phyloP scores from a whole-genome alignment of 2,329 filamentous ascomycete species.

The Penicillium sclerotigenum region DNA sequence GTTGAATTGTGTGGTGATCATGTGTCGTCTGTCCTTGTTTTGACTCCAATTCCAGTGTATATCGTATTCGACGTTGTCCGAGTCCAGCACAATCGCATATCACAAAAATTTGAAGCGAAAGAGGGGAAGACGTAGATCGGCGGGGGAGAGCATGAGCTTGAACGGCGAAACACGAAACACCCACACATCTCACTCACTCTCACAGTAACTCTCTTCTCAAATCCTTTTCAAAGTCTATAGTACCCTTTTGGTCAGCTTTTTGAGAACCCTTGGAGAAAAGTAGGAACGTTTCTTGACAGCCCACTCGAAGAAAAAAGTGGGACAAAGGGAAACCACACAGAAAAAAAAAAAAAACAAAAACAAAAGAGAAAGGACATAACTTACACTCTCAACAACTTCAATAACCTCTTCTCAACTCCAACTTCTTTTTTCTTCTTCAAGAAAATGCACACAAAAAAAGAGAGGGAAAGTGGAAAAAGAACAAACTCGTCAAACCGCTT shows the following conservation, averaged over 20 bases:
- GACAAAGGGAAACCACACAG: conserved; percentile 4
- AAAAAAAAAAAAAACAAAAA: background rate
- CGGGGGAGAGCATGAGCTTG: conserved; percentile 4
- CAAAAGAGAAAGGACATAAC: background rate
- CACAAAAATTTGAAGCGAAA: conserved; percentile 6
- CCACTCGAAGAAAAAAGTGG: conserved; percentile 25
- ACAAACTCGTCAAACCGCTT: conserved; percentile 30
- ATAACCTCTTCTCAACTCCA: conserved; percentile 6
- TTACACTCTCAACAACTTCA: conserved; percentile 3
- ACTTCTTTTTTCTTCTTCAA: conserved; percentile 1
- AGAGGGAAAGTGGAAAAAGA: conserved; percentile 16
- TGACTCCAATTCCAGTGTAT: background rate
- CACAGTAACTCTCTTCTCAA: conserved; percentile 25
- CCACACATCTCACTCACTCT: conserved; percentile 28
- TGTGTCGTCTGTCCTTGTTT: background rate
- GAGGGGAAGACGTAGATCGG: conserved; percentile 11
- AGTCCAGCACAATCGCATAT: background rate
- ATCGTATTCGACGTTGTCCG: background rate
- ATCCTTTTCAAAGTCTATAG: conserved; percentile 24
- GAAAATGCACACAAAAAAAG: conserved; percentile 10
- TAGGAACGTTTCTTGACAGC: conserved; percentile 27
- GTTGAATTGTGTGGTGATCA: background rate
- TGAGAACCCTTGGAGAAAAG: conserved; percentile 31
- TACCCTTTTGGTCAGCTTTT: conserved; percentile 16
- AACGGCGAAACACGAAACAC: background rate